Conservation (phyloP, 495 filamentous ascomycete genomes). For the Xylaria grammica region DNA sequence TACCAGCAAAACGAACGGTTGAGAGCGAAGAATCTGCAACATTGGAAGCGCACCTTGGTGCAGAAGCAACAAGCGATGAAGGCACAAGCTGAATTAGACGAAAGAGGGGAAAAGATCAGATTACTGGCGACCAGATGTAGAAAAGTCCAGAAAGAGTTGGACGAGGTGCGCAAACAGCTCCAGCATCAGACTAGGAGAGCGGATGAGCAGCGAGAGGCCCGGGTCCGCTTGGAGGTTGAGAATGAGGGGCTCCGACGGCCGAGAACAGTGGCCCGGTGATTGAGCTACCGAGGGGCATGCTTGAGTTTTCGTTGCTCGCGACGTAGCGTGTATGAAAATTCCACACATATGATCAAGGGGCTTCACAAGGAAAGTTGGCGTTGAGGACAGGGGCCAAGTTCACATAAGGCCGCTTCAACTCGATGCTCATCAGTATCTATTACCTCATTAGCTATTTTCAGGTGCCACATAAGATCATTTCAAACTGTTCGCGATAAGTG, state of each 20-base stretch:
- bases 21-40: not conserved
- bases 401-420: too few species aligned
- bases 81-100: not conserved
- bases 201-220: not conserved
- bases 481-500: too few species aligned
- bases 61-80: not conserved
- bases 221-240: conserved; percentile 1
- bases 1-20: not conserved
- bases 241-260: not conserved
- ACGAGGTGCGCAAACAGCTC: not conserved
- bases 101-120: not conserved
- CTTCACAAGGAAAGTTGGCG: too few species aligned
- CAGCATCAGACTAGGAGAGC: not conserved
- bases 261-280: not conserved
- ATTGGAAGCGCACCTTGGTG: not conserved
- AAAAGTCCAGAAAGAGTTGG: not conserved
- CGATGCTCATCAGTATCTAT: too few species aligned
- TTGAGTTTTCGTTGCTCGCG: not conserved
- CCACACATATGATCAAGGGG: too few species aligned
- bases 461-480: too few species aligned
- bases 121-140: not conserved
- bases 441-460: too few species aligned
- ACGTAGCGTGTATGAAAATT: too few species aligned
- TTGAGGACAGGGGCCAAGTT: too few species aligned
- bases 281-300: not conserved